These are phyloP conservation scores for Heliophila coronopifolia DNA, from an alignment of 441 rosid genomes.

Conservation along the genomic window DNA sequence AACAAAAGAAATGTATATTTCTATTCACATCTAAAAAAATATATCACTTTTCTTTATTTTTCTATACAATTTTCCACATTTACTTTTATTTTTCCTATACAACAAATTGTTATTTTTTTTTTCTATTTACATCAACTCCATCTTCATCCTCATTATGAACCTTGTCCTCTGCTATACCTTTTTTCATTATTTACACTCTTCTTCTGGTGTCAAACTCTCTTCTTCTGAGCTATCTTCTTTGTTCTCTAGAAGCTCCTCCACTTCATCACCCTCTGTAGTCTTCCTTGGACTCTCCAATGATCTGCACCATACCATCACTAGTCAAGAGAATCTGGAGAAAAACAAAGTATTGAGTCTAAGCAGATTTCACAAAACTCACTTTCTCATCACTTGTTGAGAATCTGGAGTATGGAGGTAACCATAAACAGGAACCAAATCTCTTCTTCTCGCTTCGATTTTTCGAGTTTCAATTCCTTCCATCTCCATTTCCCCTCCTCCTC, in stretches of 20 bases:
- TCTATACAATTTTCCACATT: too few relatives aligned
- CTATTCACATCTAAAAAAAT: too few relatives aligned
- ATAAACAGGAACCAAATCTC: constrained; percentile 61
- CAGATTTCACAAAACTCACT: constrained; percentile 32
- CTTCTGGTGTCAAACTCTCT: constrained; percentile 3
- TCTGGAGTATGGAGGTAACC: constrained; percentile 42
- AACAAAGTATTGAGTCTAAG: background rate
- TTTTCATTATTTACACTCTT: constrained; percentile 20
- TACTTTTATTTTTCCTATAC: too few relatives aligned
- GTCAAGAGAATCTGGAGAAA: constrained; percentile 2
- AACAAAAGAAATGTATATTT: too few relatives aligned
- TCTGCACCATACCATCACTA: constrained; percentile 6
- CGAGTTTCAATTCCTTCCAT: constrained; percentile 53
- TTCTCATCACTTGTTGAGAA: constrained; percentile 39
- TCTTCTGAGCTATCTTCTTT: constrained; percentile 14
- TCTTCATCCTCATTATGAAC: background rate
- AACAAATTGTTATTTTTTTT: too few relatives aligned
- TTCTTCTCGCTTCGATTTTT: constrained; percentile 59
- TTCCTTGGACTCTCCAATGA: constrained; percentile 8
- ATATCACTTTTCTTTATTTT: too few relatives aligned
- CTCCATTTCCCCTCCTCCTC: constrained; percentile 63
- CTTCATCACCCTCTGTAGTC: background rate
- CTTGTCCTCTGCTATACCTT: constrained; percentile 19
- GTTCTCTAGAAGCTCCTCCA: constrained; percentile 18
- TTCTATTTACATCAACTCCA: background rate